These are phyloP conservation scores for Anisodus acutangulus DNA, from an alignment of 257 asterid species.

Conservation along the genomic window DNA sequence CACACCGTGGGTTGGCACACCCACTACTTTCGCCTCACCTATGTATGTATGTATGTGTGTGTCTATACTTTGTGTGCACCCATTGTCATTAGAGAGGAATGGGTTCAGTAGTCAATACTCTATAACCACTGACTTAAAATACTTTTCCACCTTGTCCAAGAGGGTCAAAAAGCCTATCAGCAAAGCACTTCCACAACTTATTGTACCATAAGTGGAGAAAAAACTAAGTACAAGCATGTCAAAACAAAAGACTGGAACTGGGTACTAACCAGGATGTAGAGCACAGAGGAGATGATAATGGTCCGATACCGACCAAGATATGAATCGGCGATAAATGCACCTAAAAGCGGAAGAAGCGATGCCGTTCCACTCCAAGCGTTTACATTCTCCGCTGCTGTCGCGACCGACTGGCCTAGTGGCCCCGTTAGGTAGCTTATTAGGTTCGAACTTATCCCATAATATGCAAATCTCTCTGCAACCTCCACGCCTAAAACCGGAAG, in stretches of 20 bases:
- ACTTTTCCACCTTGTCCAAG: not conserved
- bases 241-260: constrained; percentile 1
- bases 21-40: not conserved
- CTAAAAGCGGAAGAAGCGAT: constrained; percentile 45
- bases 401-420: constrained; percentile 51
- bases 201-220: not conserved
- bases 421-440: constrained; percentile 53
- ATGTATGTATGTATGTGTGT: not conserved
- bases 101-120: not conserved
- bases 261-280: constrained; percentile 47
- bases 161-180: not conserved
- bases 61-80: not conserved
- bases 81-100: not conserved
- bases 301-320: constrained; percentile 50
- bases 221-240: not conserved
- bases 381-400: constrained; percentile 46
- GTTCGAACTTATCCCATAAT: constrained; percentile 43
- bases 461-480: constrained; percentile 51
- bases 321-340: constrained; percentile 52
- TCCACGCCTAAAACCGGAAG: constrained; percentile 40
- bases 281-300: constrained; percentile 43
- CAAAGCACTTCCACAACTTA: constrained; percentile 14
- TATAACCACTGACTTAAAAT: not conserved
- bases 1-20: not conserved
- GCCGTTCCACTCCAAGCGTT: constrained; percentile 50